Percentiles rank a stretch among this genome's conserved stretches.
phyloP scores from a whole-genome alignment of 2,329 filamentous ascomycete species.

The Coniochaeta pulveracea region DNA sequence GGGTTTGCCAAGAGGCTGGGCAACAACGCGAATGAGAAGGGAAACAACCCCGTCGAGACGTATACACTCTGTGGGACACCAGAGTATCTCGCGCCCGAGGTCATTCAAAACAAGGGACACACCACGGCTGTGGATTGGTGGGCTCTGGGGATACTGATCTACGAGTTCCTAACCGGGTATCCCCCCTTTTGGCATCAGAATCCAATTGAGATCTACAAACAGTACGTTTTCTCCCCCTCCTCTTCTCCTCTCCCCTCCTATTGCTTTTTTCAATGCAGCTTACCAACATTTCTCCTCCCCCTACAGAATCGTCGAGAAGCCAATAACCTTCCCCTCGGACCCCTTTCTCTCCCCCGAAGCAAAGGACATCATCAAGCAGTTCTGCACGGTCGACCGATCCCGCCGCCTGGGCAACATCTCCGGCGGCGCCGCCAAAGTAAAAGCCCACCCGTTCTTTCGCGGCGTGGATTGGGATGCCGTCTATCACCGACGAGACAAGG shows the following conservation, averaged over 20 bases:
- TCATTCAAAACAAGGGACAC: conserved; percentile 72
- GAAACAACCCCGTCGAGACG: conserved; percentile 47
- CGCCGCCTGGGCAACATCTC: conserved; percentile 68
- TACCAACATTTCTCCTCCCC: conserved; percentile 9
- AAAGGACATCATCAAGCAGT: conserved; percentile 61
- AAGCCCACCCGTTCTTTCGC: conserved; percentile 65
- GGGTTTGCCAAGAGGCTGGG: conserved; percentile 75
- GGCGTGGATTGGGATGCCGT: conserved; percentile 65
- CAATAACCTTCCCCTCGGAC: conserved; percentile 61
- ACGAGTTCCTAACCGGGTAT: conserved; percentile 76
- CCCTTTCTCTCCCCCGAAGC: conserved; percentile 54
- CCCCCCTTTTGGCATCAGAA: conserved; percentile 83
- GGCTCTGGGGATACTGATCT: conserved; percentile 74
- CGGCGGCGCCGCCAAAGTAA: conserved; percentile 61
- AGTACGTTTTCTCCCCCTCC: conserved; percentile 30
- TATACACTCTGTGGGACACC: conserved; percentile 78
- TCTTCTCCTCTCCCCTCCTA: background rate
- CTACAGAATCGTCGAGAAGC: conserved; percentile 64
- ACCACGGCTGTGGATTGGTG: conserved; percentile 76
- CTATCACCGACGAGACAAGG: conserved; percentile 49
- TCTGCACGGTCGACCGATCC: conserved; percentile 71
- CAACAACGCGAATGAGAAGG: conserved; percentile 37
- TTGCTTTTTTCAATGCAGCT: background rate
- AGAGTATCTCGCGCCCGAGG: conserved; percentile 75
- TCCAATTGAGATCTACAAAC: conserved; percentile 77